Evolutionary conservation across 306 rosid genomes (phyloP), one percentile per base, ranked within the genome.

Genomic region (Astragalus glycyphyllos): DNA sequence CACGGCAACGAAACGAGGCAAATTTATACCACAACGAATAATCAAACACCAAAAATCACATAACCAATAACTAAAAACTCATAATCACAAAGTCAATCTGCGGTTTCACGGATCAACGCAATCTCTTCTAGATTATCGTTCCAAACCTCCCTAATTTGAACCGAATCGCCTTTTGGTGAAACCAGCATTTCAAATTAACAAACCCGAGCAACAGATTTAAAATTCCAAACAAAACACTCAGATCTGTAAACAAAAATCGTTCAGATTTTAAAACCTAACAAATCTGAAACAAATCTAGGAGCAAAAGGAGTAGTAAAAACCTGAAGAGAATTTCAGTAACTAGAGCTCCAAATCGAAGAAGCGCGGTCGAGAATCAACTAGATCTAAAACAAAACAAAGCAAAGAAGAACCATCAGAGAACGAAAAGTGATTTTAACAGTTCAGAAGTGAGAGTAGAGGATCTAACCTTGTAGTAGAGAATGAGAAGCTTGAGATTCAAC

Each of bases 121-220:
- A 92, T 79, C 79, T 90, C 98, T 42, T 86, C 98, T 0, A 92
- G 84, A 78, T 92, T 92, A 67, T 84, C 87, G 40, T 74, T 84
- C 98, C 98, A 92, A 4, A 88, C 98, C 81, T 92, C 98, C 15
- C 98, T 84, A 77, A 92, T 83, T 77, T 81, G 86, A 86, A 89
- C 83, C 80, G 89, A 84, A 84, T 88, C 92, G 51, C 82, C 87
- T 82, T 88, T 92, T 72, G 86, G 80, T 63, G 82, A 65, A 86
- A 80, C 84, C 74, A 97, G 86, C 98, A 92, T 92, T 67, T 81
- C 80, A 74, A 63, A 73, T 6, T 10, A 14, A 48, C 29, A 37
- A 84, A 73, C 51, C 76, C 74, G 32, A 60, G 71, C 58, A 73
- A 69, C 72, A 79, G 55, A 46, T 59, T 31, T 62, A 79, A 26